phyloP scores from a whole-genome alignment of 495 filamentous ascomycete genomes.

The Penicillium ochrochloron region DNA sequence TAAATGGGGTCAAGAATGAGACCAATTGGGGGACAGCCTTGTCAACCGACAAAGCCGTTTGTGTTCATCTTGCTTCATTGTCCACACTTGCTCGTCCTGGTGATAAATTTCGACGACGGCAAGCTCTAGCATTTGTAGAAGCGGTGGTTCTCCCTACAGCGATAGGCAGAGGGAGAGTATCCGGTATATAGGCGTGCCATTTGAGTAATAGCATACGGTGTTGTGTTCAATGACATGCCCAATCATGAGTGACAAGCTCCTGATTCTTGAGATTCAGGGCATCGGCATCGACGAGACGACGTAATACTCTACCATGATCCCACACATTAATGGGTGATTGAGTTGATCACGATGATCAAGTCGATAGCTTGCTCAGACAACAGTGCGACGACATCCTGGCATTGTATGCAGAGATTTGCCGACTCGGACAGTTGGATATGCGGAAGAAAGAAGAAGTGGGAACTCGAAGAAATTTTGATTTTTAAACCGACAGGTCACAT shows the following conservation, averaged over 20 bases:
- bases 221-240: not conserved
- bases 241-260: not conserved
- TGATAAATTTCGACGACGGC: slow-evolving; percentile 58
- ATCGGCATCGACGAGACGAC: not conserved
- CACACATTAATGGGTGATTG: slow-evolving; percentile 29
- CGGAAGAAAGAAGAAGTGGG: not conserved
- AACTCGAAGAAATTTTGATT: not conserved
- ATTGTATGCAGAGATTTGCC: not conserved
- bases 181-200: not conserved
- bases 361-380: not conserved
- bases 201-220: not conserved
- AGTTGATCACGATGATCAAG: slow-evolving; percentile 7
- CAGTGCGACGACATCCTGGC: not conserved
- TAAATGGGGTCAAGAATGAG: slow-evolving; percentile 55
- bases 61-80: slow-evolving; percentile 66
- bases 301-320: slow-evolving; percentile 5
- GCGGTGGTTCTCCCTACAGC: slow-evolving; percentile 31
- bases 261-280: not conserved
- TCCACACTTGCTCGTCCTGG: slow-evolving; percentile 68
- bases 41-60: slow-evolving; percentile 26
- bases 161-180: slow-evolving; percentile 6
- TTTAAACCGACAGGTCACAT: slow-evolving; percentile 12
- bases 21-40: slow-evolving; percentile 47
- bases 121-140: slow-evolving; percentile 71
- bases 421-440: not conserved